Conservation (phyloP, 495 filamentous ascomycete genomes). For the Cryomyces antarcticus region DNA sequence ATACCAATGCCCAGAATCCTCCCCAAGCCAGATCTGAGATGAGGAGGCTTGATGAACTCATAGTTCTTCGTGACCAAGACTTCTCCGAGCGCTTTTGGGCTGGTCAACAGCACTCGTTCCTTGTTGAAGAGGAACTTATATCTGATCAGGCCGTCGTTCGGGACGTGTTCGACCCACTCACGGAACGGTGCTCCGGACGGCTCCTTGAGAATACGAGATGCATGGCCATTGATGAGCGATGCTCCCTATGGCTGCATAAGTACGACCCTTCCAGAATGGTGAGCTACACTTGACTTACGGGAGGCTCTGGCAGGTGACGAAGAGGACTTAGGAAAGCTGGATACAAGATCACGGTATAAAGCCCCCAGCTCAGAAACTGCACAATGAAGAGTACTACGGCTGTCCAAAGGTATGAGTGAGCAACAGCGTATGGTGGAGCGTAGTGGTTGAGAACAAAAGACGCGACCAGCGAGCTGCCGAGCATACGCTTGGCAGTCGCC, state of each 20-base stretch:
- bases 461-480: background rate
- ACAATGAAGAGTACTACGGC: conserved; percentile 3
- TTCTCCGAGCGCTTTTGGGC: conserved; percentile 37
- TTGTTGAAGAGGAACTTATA: conserved; percentile 49
- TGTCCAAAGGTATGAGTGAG: background rate
- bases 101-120: conserved; percentile 47
- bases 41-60: conserved; percentile 53
- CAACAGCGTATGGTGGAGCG: conserved; percentile 1
- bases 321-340: conserved; percentile 52
- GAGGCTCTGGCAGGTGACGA: conserved; percentile 9
- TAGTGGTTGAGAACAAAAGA: conserved; percentile 4
- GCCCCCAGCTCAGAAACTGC: background rate
- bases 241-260: conserved; percentile 14
- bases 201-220: conserved; percentile 28
- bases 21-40: conserved; percentile 33
- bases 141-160: conserved; percentile 74
- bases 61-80: conserved; percentile 50
- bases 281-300: background rate
- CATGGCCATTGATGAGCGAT: conserved; percentile 33
- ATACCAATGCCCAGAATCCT: conserved; percentile 56
- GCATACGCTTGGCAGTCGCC: too few species aligned
- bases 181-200: conserved; percentile 39
- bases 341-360: conserved; percentile 25
- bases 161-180: conserved; percentile 53
- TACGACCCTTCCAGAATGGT: background rate